phyloP scores from a whole-genome alignment of 1,284 basidiomycete genomes.

The Austroboletus novae-zelandiae region DNA sequence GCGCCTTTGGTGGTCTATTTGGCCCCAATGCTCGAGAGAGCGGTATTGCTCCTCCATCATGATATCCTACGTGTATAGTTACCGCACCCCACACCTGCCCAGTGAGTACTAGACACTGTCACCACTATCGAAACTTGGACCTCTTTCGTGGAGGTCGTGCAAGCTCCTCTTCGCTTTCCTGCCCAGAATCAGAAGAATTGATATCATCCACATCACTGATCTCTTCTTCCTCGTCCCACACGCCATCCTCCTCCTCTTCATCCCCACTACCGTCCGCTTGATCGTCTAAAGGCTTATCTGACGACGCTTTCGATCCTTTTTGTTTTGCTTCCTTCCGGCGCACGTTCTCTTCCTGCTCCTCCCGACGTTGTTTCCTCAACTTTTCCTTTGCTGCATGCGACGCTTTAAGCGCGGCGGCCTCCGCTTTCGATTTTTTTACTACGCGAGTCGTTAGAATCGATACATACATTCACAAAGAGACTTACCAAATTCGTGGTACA shows the following conservation, averaged over 20 bases:
- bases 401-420: conserved; percentile 62
- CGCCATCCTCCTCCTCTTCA: conserved; percentile 44
- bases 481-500: conserved; percentile 90
- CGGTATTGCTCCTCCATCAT: conserved; percentile 19
- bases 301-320: conserved; percentile 27
- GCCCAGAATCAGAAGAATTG: conserved; percentile 41
- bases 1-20: conserved; percentile 48
- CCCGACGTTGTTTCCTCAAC: conserved; percentile 71
- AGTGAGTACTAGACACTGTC: conserved; percentile 14
- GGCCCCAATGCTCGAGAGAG: conserved; percentile 18
- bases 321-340: conserved; percentile 54
- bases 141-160: conserved; percentile 40
- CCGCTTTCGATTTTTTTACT: conserved; percentile 84
- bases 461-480: conserved; percentile 12
- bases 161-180: conserved; percentile 38
- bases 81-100: not conserved
- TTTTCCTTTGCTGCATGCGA: conserved; percentile 76
- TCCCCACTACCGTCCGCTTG: conserved; percentile 34
- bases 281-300: conserved; percentile 36
- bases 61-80: conserved; percentile 8
- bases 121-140: conserved; percentile 37
- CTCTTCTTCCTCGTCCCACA: conserved; percentile 65
- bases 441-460: conserved; percentile 13
- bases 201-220: conserved; percentile 58
- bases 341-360: conserved; percentile 89